Evolutionary conservation across 495 filamentous ascomycete genomes (phyloP).

Genomic region (Aspergillus mulundensis): DNA sequence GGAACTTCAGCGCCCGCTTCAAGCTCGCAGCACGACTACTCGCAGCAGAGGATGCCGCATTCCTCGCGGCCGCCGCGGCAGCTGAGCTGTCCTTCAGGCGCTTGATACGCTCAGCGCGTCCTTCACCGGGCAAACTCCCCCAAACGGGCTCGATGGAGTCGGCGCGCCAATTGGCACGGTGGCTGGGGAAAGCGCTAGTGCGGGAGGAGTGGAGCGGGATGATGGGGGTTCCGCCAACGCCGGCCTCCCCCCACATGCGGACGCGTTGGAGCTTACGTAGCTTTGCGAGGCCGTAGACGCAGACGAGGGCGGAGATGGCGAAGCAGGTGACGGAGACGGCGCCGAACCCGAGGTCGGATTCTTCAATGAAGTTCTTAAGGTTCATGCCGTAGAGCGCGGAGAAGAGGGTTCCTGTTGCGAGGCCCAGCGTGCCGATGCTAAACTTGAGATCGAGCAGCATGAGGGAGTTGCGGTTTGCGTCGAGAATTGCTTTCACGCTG

Average conservation of each 20-base stretch:
- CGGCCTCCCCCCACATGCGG: constrained; percentile 70
- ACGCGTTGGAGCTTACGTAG: constrained; percentile 84
- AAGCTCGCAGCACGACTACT: constrained; percentile 5
- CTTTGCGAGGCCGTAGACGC: constrained; percentile 73
- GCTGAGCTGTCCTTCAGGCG: constrained; percentile 34
- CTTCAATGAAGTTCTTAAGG: constrained; percentile 96
- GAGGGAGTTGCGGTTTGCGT: constrained; percentile 94
- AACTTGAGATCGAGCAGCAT: constrained; percentile 98
- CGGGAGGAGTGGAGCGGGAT: constrained; percentile 26
- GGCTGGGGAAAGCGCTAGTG: constrained; percentile 15
- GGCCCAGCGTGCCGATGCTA: constrained; percentile 86
- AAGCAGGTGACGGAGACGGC: constrained; percentile 67
- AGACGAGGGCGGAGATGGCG: constrained; percentile 69
- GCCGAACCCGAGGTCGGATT: constrained; percentile 84
- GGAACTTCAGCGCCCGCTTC: constrained; percentile 8
- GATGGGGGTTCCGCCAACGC: constrained; percentile 33
- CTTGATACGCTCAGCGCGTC: constrained; percentile 39
- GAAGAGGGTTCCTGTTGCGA: constrained; percentile 88
- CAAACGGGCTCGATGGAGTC: constrained; percentile 45
- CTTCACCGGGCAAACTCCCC: constrained; percentile 44
- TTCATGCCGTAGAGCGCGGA: constrained; percentile 99
- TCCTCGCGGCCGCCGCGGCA: constrained; percentile 17
- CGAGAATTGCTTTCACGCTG: constrained; percentile 93
- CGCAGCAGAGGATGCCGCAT: neutral
- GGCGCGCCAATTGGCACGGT: constrained; percentile 43